These are phyloP conservation scores for Apostasia ramifera DNA, from an alignment of 106 monocot species.

Conservation along the genomic window DNA sequence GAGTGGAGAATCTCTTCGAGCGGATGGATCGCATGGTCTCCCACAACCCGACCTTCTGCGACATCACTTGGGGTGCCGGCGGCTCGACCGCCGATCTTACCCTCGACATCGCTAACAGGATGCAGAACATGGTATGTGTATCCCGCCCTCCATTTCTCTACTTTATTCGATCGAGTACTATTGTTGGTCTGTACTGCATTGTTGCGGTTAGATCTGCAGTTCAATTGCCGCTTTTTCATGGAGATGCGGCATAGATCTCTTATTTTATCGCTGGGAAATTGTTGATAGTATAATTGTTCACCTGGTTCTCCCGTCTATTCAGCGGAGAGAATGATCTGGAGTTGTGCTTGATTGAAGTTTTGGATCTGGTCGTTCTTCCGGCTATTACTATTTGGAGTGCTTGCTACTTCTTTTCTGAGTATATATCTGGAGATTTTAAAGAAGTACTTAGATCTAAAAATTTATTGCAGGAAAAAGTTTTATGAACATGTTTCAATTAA, in stretches of 20 bases:
- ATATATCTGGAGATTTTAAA: no score
- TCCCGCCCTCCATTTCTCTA: neutral
- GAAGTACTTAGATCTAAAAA: no score
- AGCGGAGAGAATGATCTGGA: no score
- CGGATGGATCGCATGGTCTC: constrained; percentile 85
- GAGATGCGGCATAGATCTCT: neutral
- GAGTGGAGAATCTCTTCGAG: constrained; percentile 87
- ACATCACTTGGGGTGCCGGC: constrained; percentile 90
- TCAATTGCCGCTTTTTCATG: neutral
- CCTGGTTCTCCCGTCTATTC: no score
- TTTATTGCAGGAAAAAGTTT: no score
- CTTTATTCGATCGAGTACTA: neutral
- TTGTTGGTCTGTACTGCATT: neutral
- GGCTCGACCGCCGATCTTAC: constrained; percentile 88
- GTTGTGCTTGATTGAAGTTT: no score
- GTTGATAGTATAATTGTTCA: no score
- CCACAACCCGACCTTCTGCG: constrained; percentile 83
- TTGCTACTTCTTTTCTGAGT: no score
- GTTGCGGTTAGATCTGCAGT: neutral
- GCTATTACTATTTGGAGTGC: no score
- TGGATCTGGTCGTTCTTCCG: no score
- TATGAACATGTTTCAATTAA: no score
- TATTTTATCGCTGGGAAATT: neutral
- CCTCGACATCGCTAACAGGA: constrained; percentile 78
- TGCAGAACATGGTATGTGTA: constrained; percentile 81